Evolutionary conservation across 2,329 filamentous ascomycete genomes (phyloP).

Genomic region (Nannizziopsis barbatae): DNA sequence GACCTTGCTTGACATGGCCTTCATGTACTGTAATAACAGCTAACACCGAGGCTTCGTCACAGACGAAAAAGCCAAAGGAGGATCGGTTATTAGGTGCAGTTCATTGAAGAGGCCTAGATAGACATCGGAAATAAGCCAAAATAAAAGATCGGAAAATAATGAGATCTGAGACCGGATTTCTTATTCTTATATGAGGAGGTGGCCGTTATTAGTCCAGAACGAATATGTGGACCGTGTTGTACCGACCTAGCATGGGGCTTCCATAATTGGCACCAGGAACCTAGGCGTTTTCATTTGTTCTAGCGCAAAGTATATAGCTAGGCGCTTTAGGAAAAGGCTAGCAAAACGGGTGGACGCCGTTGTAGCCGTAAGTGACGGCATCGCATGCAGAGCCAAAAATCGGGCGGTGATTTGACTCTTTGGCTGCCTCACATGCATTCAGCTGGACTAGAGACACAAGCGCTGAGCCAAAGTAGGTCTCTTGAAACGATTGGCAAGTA

Average conservation of each 20-base stretch:
- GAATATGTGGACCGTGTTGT: conserved; percentile 6
- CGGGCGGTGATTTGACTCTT: conserved; percentile 1
- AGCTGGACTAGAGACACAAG: conserved; percentile 7
- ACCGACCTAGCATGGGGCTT: conserved; percentile 7
- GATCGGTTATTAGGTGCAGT: not conserved
- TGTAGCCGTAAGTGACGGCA: not conserved
- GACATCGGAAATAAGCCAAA: not conserved
- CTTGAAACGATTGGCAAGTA: conserved; percentile 7
- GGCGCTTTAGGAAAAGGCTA: conserved; percentile 6
- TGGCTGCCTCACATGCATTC: conserved; percentile 4
- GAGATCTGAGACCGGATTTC: not conserved
- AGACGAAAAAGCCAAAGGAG: not conserved
- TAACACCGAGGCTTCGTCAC: conserved; percentile 2
- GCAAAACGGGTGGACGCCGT: conserved; percentile 1
- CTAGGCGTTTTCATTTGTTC: not conserved
- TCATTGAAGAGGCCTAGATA: conserved; percentile 3
- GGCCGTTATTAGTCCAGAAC: not conserved
- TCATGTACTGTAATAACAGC: conserved; percentile 3
- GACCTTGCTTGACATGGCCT: conserved; percentile 9
- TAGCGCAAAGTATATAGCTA: conserved; percentile 4
- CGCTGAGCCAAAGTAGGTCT: conserved; percentile 1
- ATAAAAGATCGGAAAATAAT: not conserved
- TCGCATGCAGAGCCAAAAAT: conserved; percentile 1
- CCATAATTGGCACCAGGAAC: conserved; percentile 11
- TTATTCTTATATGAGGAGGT: not conserved